Evolutionary conservation across 1,139 yeast genomes (phyloP), one percentile per base, ranked within the genome.

Genomic region (Geotrichum carabidarum): DNA sequence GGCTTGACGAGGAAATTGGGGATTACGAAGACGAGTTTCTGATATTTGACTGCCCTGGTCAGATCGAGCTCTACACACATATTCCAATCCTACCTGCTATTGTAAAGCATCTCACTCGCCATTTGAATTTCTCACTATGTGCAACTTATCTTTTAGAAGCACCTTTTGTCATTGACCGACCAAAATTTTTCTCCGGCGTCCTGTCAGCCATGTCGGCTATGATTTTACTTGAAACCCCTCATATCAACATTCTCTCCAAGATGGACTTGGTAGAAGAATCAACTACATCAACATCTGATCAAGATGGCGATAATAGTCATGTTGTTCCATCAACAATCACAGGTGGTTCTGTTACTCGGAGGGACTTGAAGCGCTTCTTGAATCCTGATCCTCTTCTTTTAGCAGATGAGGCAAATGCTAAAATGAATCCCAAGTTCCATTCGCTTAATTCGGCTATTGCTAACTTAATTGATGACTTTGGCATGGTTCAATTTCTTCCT

Each of bases 1-100:
- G 99, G 99, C 73, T 93, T 44, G 99, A 93, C 64, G 96, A 89
- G 63, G 95, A 90, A 66, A 84, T 94, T 60, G 96, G 97, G 9
- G 96, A 90, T 59, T 90, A 76, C 67, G 91, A 87, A 63, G 98
- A 94, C 65, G 98, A 93, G 66, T 93, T 89, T 65, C 75, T 93
- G 61, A 89, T 93, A 38, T 89, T 93, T 69, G 99, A 94, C 69
- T 91, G 98, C 70, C 99, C 99, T 0, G 99, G 99, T 1, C 99
- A 93, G 69, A 91, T 94, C 59, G 99, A 93, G 69, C 77, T 93
- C 42, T 93, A 93, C 69, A 90, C 96, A 2, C 99, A 93, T 70
- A 82, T 91, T 36, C 98, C 99, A 0, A 93, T 90, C 7, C 75
- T 93, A 49, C 99, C 99, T 1, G 80, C 89, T 4, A 82, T 93